Evolutionary conservation across 2,329 filamentous ascomycete species (phyloP).

Genomic region (Fusarium humuli): DNA sequence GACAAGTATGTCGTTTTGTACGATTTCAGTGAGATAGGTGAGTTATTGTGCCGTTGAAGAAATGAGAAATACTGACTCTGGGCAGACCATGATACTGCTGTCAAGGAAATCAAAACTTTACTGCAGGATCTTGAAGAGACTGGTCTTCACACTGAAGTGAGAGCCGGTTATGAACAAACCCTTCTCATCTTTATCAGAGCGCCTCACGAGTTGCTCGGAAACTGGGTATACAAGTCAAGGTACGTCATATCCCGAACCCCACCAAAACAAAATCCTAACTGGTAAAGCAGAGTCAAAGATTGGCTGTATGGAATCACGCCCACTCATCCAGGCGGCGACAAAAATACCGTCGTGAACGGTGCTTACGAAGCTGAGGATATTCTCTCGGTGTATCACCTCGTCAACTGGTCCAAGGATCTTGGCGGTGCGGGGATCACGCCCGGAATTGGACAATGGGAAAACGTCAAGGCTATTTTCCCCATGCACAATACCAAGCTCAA

Average conservation of each 20-base stretch:
- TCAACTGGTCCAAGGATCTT: slow-evolving; percentile 66
- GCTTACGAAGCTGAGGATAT: slow-evolving; percentile 73
- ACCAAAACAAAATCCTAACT: neutral
- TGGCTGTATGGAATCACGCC: slow-evolving; percentile 79
- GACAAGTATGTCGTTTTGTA: slow-evolving; percentile 58
- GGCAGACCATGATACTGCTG: slow-evolving; percentile 53
- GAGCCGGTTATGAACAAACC: slow-evolving; percentile 74
- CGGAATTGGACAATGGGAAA: slow-evolving; percentile 67
- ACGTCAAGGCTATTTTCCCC: slow-evolving; percentile 71
- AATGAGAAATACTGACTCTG: too few relatives aligned
- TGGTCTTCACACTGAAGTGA: slow-evolving; percentile 77
- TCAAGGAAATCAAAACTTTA: slow-evolving; percentile 57
- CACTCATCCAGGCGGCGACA: slow-evolving; percentile 68
- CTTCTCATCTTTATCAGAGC: slow-evolving; percentile 75
- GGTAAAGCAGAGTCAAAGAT: slow-evolving; percentile 70
- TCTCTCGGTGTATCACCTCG: slow-evolving; percentile 76
- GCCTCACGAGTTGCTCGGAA: slow-evolving; percentile 71
- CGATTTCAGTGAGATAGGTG: slow-evolving; percentile 53
- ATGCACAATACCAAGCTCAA: slow-evolving; percentile 70
- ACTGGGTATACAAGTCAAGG: slow-evolving; percentile 75
- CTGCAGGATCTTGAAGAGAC: slow-evolving; percentile 70
- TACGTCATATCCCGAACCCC: slow-evolving; percentile 42
- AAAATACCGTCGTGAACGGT: slow-evolving; percentile 63
- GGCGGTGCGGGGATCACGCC: slow-evolving; percentile 74
- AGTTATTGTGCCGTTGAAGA: too few relatives aligned